Conservation (phyloP, 345 rosid species). For the Microthlaspi erraticum region DNA sequence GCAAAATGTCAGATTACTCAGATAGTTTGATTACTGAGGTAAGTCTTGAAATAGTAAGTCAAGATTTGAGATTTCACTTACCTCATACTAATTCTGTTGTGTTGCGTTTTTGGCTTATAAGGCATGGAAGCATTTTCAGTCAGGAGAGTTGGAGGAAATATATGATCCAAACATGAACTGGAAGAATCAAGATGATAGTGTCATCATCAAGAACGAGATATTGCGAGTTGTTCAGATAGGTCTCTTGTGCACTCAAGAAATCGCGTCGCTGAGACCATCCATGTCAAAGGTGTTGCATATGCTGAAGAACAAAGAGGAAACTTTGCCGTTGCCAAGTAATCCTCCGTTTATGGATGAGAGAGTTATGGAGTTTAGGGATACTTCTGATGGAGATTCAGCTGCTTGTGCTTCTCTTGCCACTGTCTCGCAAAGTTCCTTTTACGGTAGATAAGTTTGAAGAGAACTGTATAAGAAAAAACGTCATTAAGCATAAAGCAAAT, state of each 20-base stretch:
- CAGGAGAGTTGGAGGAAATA: slow-evolving; percentile 67
- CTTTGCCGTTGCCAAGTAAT: slow-evolving; percentile 67
- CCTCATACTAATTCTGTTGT: slow-evolving; percentile 22
- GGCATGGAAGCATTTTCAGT: slow-evolving; percentile 83
- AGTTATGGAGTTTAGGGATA: slow-evolving; percentile 76
- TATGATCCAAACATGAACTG: slow-evolving; percentile 70
- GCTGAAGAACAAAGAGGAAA: slow-evolving; percentile 71
- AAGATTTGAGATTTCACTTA: not conserved
- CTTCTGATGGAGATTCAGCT: slow-evolving; percentile 55
- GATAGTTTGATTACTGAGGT: slow-evolving; percentile 84
- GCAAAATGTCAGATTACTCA: slow-evolving; percentile 72
- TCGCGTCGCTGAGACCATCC: slow-evolving; percentile 68
- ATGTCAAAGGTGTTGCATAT: slow-evolving; percentile 78
- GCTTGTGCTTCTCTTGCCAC: slow-evolving; percentile 63
- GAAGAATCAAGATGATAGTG: slow-evolving; percentile 44
- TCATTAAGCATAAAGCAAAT: slow-evolving; percentile 1
- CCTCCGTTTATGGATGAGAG: slow-evolving; percentile 89
- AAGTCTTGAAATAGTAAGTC: slow-evolving; percentile 40
- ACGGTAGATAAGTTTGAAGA: slow-evolving; percentile 60
- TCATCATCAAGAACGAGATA: slow-evolving; percentile 58
- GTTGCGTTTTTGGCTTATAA: slow-evolving; percentile 23
- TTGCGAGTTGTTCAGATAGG: slow-evolving; percentile 74
- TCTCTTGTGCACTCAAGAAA: slow-evolving; percentile 83
- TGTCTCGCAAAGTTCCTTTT: slow-evolving; percentile 65
- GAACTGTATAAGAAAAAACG: not conserved